Percentiles rank a stretch among this genome's conserved stretches.
Evolutionary conservation across 148 eudicot species (phyloP).

Genomic region (Rhododendron vialii): DNA sequence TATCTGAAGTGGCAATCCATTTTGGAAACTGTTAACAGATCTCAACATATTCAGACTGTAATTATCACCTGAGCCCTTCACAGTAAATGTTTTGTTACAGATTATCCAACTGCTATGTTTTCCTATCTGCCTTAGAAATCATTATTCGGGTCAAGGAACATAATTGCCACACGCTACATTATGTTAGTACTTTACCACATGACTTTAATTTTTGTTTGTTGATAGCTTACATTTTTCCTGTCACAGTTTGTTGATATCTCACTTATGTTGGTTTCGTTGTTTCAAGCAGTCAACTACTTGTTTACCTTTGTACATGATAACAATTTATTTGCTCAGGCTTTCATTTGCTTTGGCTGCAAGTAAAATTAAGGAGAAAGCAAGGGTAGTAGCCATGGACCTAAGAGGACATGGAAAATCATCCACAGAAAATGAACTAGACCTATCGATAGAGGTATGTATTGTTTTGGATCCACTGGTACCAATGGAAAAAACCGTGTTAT

Average conservation of each 20-base stretch:
- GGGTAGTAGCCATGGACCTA: conserved; percentile 88
- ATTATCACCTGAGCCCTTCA: neutral
- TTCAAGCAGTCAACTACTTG: neutral
- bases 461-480: neutral
- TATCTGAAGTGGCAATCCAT: neutral
- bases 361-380: conserved; percentile 76
- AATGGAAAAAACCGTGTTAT: neutral
- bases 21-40: neutral
- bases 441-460: conserved; percentile 72
- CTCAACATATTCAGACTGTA: neutral
- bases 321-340: conserved; percentile 55
- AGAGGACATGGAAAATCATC: conserved; percentile 95
- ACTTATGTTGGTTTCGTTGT: neutral
- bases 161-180: neutral
- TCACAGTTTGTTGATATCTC: neutral
- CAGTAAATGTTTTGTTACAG: neutral
- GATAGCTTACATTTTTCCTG: neutral
- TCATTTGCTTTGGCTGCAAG: conserved; percentile 88
- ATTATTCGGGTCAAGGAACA: neutral
- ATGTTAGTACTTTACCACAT: neutral
- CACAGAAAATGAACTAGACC: conserved; percentile 78
- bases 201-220: neutral
- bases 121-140: neutral
- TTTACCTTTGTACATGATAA: conserved; percentile 13
- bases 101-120: neutral